Conservation (phyloP, 192 early-diverging fungal species). For the Umbelopsis sp. region DNA sequence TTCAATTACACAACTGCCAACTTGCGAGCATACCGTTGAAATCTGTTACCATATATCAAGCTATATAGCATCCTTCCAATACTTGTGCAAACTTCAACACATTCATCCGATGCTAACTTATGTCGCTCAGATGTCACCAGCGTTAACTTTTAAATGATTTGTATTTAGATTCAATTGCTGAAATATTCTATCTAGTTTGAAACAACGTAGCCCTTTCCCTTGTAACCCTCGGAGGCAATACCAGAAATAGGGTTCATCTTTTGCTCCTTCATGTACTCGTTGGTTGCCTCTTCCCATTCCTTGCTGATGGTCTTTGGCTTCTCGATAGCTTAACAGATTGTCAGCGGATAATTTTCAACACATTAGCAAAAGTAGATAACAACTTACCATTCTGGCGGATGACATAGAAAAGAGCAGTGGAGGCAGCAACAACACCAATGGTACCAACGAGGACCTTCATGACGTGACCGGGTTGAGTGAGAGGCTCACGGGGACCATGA, state of each 20-base stretch:
- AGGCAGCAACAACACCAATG: constrained; percentile 54
- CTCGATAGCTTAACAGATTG: constrained; percentile 51
- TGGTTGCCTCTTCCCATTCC: constrained; percentile 87
- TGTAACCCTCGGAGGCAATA: constrained; percentile 78
- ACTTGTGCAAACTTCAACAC: too few relatives aligned
- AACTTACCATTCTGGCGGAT: constrained; percentile 58
- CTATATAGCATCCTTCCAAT: too few relatives aligned
- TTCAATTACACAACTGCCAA: too few relatives aligned
- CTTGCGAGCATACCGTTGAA: too few relatives aligned
- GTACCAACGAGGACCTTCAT: constrained; percentile 72
- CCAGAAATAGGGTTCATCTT: constrained; percentile 81
- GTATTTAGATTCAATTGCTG: constrained; percentile 3
- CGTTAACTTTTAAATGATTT: neutral
- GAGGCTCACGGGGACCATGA: constrained; percentile 85
- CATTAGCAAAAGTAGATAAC: constrained; percentile 7
- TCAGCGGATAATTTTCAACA: constrained; percentile 9
- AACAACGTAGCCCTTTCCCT: constrained; percentile 72
- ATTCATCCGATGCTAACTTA: too few relatives aligned
- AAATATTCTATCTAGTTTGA: constrained; percentile 41
- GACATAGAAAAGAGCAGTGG: constrained; percentile 58
- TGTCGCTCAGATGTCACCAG: too few relatives aligned
- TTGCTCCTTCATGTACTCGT: constrained; percentile 67
- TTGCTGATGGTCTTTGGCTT: constrained; percentile 69
- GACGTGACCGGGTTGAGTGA: constrained; percentile 67
- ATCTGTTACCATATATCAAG: too few relatives aligned